Evolutionary conservation across 495 filamentous ascomycete species (phyloP).

Genomic region (Penicillium longicatenatum): DNA sequence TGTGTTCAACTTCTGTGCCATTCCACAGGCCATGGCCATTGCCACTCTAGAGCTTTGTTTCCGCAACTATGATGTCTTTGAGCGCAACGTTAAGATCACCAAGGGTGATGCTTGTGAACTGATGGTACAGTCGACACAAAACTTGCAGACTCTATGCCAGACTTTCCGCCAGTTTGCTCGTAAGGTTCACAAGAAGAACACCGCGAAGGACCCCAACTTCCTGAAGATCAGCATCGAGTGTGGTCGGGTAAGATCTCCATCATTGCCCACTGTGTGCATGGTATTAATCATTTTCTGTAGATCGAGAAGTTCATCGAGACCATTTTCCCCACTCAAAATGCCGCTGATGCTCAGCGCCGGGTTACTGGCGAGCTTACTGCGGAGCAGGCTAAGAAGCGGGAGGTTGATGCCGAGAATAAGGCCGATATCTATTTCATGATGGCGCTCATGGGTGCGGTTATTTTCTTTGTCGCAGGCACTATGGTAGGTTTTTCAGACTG

Average conservation of each 20-base stretch:
- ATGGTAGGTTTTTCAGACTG: slow-evolving; percentile 57
- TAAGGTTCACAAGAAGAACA: slow-evolving; percentile 91
- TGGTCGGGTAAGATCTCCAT: slow-evolving; percentile 66
- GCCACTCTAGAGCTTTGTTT: slow-evolving; percentile 89
- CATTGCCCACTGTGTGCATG: not conserved
- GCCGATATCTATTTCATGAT: slow-evolving; percentile 65
- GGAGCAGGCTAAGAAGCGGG: slow-evolving; percentile 47
- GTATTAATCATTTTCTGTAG: slow-evolving; percentile 48
- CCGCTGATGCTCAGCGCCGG: slow-evolving; percentile 45
- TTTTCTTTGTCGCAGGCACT: slow-evolving; percentile 59
- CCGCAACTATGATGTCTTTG: slow-evolving; percentile 85
- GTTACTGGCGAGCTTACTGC: slow-evolving; percentile 42
- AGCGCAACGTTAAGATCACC: slow-evolving; percentile 91
- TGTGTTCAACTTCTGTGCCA: slow-evolving; percentile 99
- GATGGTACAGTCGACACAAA: slow-evolving; percentile 92
- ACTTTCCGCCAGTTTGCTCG: slow-evolving; percentile 76
- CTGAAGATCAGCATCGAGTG: slow-evolving; percentile 89
- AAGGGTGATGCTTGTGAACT: slow-evolving; percentile 90
- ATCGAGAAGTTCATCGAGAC: slow-evolving; percentile 97
- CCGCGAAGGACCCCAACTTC: slow-evolving; percentile 90
- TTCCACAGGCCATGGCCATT: slow-evolving; percentile 98
- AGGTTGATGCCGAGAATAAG: slow-evolving; percentile 52
- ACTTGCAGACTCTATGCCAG: slow-evolving; percentile 74
- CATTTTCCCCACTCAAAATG: slow-evolving; percentile 79
- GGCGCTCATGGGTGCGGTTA: slow-evolving; percentile 57